Evolutionary conservation across 2,329 filamentous ascomycete species (phyloP).

Genomic region (Endocalyx cinctus): DNA sequence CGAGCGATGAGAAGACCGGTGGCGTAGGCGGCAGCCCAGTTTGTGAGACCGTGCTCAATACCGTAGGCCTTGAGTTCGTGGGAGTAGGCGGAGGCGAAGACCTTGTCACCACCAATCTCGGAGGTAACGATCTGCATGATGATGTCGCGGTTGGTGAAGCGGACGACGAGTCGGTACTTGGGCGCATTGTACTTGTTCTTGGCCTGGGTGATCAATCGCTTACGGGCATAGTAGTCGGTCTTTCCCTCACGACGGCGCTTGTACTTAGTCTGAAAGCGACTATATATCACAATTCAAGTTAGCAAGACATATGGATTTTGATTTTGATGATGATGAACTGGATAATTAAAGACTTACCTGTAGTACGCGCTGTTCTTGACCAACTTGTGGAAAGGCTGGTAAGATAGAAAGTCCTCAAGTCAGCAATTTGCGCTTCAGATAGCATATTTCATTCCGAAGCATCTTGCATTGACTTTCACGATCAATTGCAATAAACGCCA

Average conservation of each 20-base stretch:
- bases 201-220: conserved; percentile 98
- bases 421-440: conserved; percentile 99
- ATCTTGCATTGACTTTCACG: conserved; percentile 87
- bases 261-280: conserved; percentile 99
- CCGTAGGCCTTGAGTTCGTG: conserved; percentile 98
- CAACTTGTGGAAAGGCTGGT: conserved; percentile 84
- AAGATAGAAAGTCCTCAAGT: conserved; percentile 70
- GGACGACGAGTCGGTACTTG: conserved; percentile 99
- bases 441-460: conserved; percentile 71
- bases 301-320: conserved; percentile 14
- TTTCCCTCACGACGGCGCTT: conserved; percentile 93
- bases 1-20: conserved; percentile 96
- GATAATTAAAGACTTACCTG: conserved; percentile 61
- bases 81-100: conserved; percentile 86
- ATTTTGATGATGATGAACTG: too few relatives aligned
- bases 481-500: conserved; percentile 22
- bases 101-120: conserved; percentile 97
- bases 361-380: conserved; percentile 99
- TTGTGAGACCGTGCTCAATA: conserved; percentile 97
- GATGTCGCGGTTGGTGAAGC: conserved; percentile 99
- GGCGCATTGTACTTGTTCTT: conserved; percentile 99
- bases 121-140: conserved; percentile 95
- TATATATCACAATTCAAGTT: conserved; percentile 35
- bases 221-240: conserved; percentile 99
- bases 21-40: conserved; percentile 97